phyloP scores from a whole-genome alignment of 108 stramenopile genomes.

The Cyclotella kingstonii region DNA sequence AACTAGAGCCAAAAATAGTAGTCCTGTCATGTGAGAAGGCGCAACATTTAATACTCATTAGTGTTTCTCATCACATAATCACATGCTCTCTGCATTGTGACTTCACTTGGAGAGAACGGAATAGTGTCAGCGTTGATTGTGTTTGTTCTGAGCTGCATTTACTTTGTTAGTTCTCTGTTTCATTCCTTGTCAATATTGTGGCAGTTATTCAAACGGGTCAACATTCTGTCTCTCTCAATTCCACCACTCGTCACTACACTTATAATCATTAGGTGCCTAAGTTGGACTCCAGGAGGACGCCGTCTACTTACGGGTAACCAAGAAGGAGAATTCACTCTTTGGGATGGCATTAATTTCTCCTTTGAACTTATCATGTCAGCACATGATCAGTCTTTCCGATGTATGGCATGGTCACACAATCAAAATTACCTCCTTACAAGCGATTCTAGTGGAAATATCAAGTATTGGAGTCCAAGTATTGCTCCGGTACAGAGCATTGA shows the following conservation, averaged over 20 bases:
- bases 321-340: conserved; percentile 91
- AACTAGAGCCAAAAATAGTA: conserved; percentile 82
- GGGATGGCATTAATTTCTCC: conserved; percentile 89
- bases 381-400: conserved; percentile 81
- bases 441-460: conserved; percentile 85
- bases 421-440: conserved; percentile 88
- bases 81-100: no score
- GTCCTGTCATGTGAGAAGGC: conserved; percentile 62
- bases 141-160: conserved; percentile 1
- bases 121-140: no score
- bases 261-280: conserved; percentile 44
- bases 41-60: background rate
- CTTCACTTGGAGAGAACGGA: no score
- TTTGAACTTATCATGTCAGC: conserved; percentile 90
- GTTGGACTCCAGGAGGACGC: conserved; percentile 89
- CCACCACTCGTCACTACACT: background rate
- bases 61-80: no score
- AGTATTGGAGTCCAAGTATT: conserved; percentile 90
- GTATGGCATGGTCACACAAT: conserved; percentile 92
- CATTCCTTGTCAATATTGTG: background rate
- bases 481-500: conserved; percentile 86
- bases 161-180: background rate
- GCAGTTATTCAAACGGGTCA: no score
- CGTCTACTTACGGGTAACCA: conserved; percentile 83
- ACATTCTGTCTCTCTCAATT: background rate